phyloP scores from a whole-genome alignment of 179 eudicot species.

The Patellifolia procumbens region DNA sequence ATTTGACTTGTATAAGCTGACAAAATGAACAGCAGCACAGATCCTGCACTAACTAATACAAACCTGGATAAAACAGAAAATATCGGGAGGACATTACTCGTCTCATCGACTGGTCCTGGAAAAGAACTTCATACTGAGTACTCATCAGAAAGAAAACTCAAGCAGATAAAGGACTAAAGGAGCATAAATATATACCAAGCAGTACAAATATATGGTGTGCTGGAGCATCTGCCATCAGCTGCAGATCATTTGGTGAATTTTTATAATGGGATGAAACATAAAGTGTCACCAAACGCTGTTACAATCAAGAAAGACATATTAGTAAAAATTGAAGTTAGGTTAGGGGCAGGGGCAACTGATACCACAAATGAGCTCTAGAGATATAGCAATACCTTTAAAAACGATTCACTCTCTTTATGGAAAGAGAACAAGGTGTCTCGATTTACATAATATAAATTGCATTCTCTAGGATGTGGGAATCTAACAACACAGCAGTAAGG shows the following conservation, averaged over 20 bases:
- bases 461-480: background rate
- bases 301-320: background rate
- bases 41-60: background rate
- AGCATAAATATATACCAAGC: background rate
- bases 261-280: slow-evolving; percentile 2
- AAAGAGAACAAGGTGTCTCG: slow-evolving; percentile 11
- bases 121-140: background rate
- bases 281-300: slow-evolving; percentile 12
- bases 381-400: background rate
- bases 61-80: slow-evolving; percentile 2
- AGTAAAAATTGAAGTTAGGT: background rate
- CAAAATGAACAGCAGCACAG: background rate
- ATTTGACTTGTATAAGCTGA: no score
- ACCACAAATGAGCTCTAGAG: background rate
- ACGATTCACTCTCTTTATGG: slow-evolving; percentile 4
- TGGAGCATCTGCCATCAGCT: slow-evolving; percentile 12
- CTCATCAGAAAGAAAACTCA: background rate
- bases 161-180: no score
- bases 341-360: background rate
- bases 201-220: background rate
- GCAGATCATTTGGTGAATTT: slow-evolving; percentile 7
- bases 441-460: background rate
- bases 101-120: slow-evolving; percentile 3
- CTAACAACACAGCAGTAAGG: background rate
- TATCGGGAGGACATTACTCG: background rate